Percentiles rank a stretch among this genome's conserved stretches.
Conservation (phyloP, 345 rosid species). For the Hibiscus syriacus region DNA sequence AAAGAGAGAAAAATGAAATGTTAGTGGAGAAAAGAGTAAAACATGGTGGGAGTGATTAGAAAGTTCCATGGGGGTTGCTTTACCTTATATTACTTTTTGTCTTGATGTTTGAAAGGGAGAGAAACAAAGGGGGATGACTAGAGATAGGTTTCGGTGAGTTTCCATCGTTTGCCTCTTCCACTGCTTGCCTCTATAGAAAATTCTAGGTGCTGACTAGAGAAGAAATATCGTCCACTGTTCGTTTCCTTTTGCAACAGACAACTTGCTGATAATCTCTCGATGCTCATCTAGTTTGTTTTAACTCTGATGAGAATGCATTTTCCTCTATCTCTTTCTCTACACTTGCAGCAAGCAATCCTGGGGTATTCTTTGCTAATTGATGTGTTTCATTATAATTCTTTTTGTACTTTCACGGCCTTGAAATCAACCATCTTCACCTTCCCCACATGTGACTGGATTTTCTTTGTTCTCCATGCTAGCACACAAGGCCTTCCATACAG, state of each 20-base stretch:
- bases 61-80: no score
- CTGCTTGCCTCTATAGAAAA: no score
- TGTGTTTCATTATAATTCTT: background rate
- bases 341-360: background rate
- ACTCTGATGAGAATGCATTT: background rate
- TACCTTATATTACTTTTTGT: no score
- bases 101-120: no score
- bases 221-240: no score
- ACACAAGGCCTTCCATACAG: constrained; percentile 84
- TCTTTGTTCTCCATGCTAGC: constrained; percentile 26
- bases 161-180: no score
- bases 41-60: no score
- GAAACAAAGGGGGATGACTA: no score
- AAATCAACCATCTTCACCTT: constrained; percentile 19
- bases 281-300: background rate
- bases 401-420: background rate
- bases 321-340: background rate
- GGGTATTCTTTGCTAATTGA: background rate
- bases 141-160: no score
- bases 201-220: no score
- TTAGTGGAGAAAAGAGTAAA: no score
- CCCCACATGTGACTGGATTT: constrained; percentile 12
- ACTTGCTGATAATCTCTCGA: background rate
- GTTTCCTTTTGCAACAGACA: background rate
- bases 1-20: no score